Evolutionary conservation across 2,329 filamentous ascomycete species (phyloP).

Genomic region (Dactylellina drechsleri): DNA sequence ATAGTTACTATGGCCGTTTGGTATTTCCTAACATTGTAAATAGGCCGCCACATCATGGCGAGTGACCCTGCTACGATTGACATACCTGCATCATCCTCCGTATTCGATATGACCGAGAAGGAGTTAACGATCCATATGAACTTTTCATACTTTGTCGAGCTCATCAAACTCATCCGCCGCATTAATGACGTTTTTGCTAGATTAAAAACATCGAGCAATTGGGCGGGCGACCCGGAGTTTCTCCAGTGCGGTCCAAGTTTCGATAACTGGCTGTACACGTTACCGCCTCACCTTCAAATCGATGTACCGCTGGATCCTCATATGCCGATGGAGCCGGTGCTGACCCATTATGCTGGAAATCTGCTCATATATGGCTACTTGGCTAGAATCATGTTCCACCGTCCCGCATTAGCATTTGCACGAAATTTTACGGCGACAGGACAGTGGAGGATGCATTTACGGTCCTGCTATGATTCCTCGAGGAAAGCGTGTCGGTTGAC

Average conservation of each 20-base stretch:
- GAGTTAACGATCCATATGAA: slow-evolving; percentile 71
- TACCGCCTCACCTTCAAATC: slow-evolving; percentile 81
- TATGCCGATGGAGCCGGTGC: slow-evolving; percentile 77
- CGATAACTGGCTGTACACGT: slow-evolving; percentile 76
- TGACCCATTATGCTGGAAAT: slow-evolving; percentile 85
- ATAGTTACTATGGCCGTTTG: background rate
- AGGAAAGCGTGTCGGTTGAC: slow-evolving; percentile 87
- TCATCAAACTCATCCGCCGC: slow-evolving; percentile 79
- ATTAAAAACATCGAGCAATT: slow-evolving; percentile 71
- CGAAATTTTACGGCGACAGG: slow-evolving; percentile 76
- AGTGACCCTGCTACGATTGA: slow-evolving; percentile 58
- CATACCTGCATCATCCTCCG: slow-evolving; percentile 55
- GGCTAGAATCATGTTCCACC: slow-evolving; percentile 83
- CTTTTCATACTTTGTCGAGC: slow-evolving; percentile 81
- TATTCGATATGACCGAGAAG: slow-evolving; percentile 56
- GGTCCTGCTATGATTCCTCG: slow-evolving; percentile 83
- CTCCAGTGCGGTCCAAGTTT: slow-evolving; percentile 81
- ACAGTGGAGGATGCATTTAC: slow-evolving; percentile 88
- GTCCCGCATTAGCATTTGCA: slow-evolving; percentile 83
- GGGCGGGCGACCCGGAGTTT: slow-evolving; percentile 86
- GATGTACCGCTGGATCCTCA: slow-evolving; percentile 81
- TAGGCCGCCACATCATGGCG: slow-evolving; percentile 58
- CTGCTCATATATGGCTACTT: slow-evolving; percentile 90
- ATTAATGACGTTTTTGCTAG: slow-evolving; percentile 80
- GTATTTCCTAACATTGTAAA: slow-evolving; percentile 41